Conservation (phyloP, 331 rosid species). For the Rosa hybrid region DNA sequence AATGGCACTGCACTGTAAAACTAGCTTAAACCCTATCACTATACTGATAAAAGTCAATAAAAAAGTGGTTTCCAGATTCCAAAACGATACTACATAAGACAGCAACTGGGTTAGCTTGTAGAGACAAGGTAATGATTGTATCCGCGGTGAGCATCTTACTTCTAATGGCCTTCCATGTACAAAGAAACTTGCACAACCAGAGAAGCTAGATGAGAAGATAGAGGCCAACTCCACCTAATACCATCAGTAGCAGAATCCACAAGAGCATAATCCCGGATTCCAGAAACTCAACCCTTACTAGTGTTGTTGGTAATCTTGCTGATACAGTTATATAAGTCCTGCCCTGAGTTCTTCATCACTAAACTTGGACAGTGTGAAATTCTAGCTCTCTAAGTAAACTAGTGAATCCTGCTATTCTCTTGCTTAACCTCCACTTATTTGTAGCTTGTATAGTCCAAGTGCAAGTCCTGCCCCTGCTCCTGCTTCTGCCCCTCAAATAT, state of each 20-base stretch:
- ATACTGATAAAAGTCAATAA: background rate
- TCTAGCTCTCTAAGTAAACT: background rate
- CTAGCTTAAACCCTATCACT: background rate
- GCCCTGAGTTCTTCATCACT: background rate
- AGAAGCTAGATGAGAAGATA: too few relatives aligned
- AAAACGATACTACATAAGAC: background rate
- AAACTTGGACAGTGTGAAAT: background rate
- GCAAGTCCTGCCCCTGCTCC: too few relatives aligned
- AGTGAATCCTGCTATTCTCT: background rate
- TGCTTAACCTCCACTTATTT: background rate
- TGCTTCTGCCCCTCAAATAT: background rate
- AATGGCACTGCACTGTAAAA: background rate
- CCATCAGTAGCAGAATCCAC: background rate
- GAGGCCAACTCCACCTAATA: background rate
- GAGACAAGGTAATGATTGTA: background rate
- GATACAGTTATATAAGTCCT: background rate
- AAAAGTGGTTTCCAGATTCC: background rate
- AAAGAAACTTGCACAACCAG: background rate
- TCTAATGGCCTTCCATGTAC: background rate
- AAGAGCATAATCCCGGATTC: background rate
- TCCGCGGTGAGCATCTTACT: background rate
- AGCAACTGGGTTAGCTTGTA: background rate
- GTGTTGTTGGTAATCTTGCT: background rate
- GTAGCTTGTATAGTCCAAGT: background rate
- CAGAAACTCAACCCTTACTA: background rate